These are phyloP conservation scores for Cladobotryum protrusum DNA, from an alignment of 2,329 filamentous ascomycete genomes.

Conservation along the genomic window DNA sequence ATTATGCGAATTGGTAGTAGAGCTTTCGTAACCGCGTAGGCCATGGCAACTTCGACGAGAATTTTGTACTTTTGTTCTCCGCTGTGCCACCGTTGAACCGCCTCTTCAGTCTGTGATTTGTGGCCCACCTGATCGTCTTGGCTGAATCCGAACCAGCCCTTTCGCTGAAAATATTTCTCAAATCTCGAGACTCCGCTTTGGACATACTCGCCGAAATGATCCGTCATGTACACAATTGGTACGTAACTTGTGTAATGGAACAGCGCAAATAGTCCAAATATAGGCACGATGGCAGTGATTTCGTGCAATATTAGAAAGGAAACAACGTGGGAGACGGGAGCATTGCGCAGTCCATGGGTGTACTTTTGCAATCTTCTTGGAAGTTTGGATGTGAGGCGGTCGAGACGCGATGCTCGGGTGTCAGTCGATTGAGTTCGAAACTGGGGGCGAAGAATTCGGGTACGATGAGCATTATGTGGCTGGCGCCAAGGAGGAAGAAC, in stretches of 20 bases:
- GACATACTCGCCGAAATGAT: conserved; percentile 45
- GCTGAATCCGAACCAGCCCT: conserved; percentile 71
- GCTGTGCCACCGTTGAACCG: conserved; percentile 31
- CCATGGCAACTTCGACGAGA: conserved; percentile 70
- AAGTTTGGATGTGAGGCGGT: conserved; percentile 46
- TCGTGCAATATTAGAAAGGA: conserved; percentile 91
- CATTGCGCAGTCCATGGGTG: conserved; percentile 62
- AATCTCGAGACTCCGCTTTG: conserved; percentile 65
- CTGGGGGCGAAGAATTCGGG: conserved; percentile 7
- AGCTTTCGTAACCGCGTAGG: conserved; percentile 85
- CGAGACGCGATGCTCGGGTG: conserved; percentile 28
- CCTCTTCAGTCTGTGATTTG: conserved; percentile 18
- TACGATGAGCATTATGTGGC: conserved; percentile 12
- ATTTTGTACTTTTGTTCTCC: conserved; percentile 47
- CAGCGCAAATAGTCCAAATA: conserved; percentile 64
- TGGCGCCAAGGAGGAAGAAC: conserved; percentile 18
- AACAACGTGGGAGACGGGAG: conserved; percentile 74
- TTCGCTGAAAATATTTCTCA: conserved; percentile 68
- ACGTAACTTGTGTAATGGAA: conserved; percentile 79
- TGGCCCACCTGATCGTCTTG: conserved; percentile 21
- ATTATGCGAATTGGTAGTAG: conserved; percentile 71
- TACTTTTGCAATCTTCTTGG: conserved; percentile 64
- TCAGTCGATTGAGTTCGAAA: conserved; percentile 23
- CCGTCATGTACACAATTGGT: conserved; percentile 49
- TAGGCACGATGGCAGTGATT: conserved; percentile 75